Conservation (phyloP, 1,284 basidiomycete genomes). For the Ustilago lituana region DNA sequence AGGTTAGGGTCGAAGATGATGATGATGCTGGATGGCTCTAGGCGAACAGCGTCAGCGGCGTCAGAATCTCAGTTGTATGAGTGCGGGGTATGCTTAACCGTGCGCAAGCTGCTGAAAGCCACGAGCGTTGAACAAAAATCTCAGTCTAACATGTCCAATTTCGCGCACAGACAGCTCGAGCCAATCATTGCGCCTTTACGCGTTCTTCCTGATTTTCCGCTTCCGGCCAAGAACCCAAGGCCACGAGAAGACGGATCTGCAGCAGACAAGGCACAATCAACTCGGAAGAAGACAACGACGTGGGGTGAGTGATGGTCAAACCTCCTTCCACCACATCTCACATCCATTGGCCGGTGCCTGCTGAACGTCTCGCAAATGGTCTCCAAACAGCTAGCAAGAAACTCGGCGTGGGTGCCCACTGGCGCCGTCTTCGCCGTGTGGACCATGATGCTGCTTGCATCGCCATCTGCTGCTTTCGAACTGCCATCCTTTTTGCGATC, state of each 20-base stretch:
- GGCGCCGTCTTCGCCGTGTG: constrained; percentile 42
- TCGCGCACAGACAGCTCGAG: constrained; percentile 10
- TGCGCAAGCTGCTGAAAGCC: no score
- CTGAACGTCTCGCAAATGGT: no score
- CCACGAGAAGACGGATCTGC: no score
- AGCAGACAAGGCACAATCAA: no score
- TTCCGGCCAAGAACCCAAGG: constrained; percentile 30
- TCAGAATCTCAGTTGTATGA: not conserved
- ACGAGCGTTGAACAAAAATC: no score
- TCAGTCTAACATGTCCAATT: constrained; percentile 9
- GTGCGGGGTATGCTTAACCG: constrained; percentile 13
- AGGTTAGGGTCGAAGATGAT: not conserved
- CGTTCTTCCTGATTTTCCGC: constrained; percentile 19
- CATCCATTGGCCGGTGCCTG: no score
- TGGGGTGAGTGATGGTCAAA: no score
- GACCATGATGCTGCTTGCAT: constrained; percentile 39
- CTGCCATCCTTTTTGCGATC: constrained; percentile 30
- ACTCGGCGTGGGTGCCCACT: constrained; percentile 7
- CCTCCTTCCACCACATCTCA: constrained; percentile 1
- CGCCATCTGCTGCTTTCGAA: constrained; percentile 36
- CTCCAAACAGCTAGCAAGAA: constrained; percentile 8
- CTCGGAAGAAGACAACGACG: constrained; percentile 1
- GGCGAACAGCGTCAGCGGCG: constrained; percentile 15
- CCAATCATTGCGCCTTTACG: constrained; percentile 10
- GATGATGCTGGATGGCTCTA: not conserved